Evolutionary conservation across 306 rosid genomes (phyloP).

Genomic region (Lupinus albus): DNA sequence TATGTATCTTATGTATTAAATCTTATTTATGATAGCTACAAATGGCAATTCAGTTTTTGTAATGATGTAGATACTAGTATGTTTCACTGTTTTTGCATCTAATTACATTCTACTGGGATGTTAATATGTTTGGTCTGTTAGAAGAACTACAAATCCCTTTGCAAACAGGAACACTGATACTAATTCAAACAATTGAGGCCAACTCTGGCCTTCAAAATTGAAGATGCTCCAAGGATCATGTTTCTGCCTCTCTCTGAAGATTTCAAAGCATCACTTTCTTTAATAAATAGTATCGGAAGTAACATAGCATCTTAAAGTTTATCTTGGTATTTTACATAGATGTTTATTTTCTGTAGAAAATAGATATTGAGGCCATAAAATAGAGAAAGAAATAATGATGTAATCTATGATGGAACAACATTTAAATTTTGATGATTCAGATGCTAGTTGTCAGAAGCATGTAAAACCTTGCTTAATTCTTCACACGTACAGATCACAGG

Average conservation of each 20-base stretch:
- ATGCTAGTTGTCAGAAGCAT: neutral
- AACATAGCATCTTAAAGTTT: neutral
- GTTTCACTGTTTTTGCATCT: neutral
- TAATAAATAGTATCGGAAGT: neutral
- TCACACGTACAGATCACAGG: constrained; percentile 17
- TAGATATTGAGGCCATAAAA: neutral
- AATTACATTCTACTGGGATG: neutral
- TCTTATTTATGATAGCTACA: too few species aligned
- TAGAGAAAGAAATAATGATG: neutral
- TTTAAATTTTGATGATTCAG: constrained; percentile 1
- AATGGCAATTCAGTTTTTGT: neutral
- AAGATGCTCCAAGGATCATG: neutral
- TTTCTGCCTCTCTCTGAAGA: constrained; percentile 7
- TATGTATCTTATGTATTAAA: neutral
- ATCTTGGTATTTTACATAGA: constrained; percentile 3
- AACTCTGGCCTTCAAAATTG: constrained; percentile 13
- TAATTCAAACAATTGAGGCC: constrained; percentile 4
- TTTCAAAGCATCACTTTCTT: constrained; percentile 1
- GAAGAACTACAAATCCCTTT: neutral
- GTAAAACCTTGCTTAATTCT: neutral
- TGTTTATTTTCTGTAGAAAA: neutral
- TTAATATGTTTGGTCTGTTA: neutral
- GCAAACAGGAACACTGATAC: neutral
- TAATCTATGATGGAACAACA: constrained; percentile 14
- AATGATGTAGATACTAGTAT: neutral